phyloP scores from a whole-genome alignment of 1,284 basidiomycete genomes.

The Leccinum solheimii region DNA sequence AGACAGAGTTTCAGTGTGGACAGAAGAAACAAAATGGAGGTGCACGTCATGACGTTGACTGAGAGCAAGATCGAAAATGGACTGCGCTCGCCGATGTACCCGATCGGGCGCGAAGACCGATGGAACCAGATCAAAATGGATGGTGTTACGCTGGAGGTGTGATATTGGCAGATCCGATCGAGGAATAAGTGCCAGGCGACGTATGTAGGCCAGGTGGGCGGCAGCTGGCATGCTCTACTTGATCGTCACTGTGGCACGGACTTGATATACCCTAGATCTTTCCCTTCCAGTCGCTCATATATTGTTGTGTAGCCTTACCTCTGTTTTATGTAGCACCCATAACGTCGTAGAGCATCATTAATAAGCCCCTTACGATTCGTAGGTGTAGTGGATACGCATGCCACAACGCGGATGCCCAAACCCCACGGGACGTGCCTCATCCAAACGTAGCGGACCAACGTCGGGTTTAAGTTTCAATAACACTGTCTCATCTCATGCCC shows the following conservation, averaged over 20 bases:
- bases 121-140: constrained; percentile 3
- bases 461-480: neutral
- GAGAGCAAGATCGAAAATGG: constrained; percentile 3
- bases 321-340: neutral
- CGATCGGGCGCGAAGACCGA: neutral
- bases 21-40: constrained; percentile 1
- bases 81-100: neutral
- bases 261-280: neutral
- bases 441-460: neutral
- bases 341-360: neutral
- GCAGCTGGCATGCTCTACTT: neutral
- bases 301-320: neutral
- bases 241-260: neutral
- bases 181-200: neutral
- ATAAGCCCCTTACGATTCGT: neutral
- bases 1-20: neutral
- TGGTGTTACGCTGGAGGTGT: constrained; percentile 2
- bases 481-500: neutral
- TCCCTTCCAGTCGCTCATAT: neutral
- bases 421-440: neutral
- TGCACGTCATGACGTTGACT: constrained; percentile 7
- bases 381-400: neutral
- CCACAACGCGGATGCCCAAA: neutral
- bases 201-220: neutral
- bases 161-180: neutral